Base-by-base conservation (phyloP, 1,139 yeast genomes). In the Saccharomycopsis hybrid region DNA sequence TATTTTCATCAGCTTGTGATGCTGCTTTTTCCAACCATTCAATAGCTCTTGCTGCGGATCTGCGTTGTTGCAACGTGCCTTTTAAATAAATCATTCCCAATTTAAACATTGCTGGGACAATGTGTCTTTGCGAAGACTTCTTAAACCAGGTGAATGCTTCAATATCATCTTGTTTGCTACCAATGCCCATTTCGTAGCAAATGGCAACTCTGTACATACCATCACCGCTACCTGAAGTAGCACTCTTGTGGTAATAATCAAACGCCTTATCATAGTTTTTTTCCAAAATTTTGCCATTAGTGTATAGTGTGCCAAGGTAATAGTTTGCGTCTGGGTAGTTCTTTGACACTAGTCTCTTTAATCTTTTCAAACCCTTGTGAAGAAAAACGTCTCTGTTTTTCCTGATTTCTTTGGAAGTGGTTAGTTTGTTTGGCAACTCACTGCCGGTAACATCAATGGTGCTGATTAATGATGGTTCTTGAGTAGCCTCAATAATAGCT, bases 151-250 rank as follows among this genome's bases (percentile, higher is more conserved):
- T 59, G 35, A 78, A 65, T 8, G 86, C 81, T 51, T 69, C 69
- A 25, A 46, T 36, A 32, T 62, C 71, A 60, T 74, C 78, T 51
- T 65, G 65, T 43, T 66, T 61, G 33, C 73, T 69, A 2, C 90
- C 90, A 41, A 81, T 76, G 2, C 85, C 86, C 52, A 77, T 69
- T 60, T 84, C 90, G 59, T 73, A 74, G 58, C 86, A 78, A 25
- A 82, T 83, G 1, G 84, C 90, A 1, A 79, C 74, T 44, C 89
- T 67, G 64, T 81, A 83, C 49, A 80, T 74, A 5, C 84, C 81
- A 47, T 75, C 76, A 0, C 79, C 68, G 59, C 80, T 81, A 13
- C 76, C 73, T 37, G 71, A 70, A 45, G 69, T 68, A 3, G 85
- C 84, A 1, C 88, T 81, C 52, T 73, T 75, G 39, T 65, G 58